A percentile compares a stretch with the other conserved stretches of the same genome.
These are phyloP conservation scores for Phytophthora idaei DNA, from an alignment of 352 stramenopile species.

Conservation along the genomic window DNA sequence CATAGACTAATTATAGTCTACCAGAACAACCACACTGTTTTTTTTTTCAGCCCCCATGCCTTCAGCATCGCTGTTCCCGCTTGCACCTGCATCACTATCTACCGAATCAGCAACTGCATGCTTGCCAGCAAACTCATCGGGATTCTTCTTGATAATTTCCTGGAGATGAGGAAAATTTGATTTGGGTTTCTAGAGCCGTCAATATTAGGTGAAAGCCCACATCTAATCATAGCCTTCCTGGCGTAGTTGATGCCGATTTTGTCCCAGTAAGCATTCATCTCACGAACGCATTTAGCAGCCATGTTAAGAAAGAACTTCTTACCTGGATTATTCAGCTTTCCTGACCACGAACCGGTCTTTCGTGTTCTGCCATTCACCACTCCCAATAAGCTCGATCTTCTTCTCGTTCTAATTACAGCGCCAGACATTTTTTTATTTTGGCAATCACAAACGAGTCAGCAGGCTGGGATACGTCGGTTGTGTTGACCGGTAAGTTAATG, in stretches of 20 bases:
- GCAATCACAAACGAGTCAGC: constrained; percentile 40
- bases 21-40: no score
- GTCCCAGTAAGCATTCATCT: not conserved
- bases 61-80: no score
- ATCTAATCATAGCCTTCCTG: no score
- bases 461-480: constrained; percentile 32
- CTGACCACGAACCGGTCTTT: constrained; percentile 32
- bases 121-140: not conserved
- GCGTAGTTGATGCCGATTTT: no score
- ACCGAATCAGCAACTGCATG: no score
- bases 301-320: not conserved
- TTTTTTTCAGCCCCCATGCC: no score
- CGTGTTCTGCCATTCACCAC: constrained; percentile 29
- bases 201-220: no score
- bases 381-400: constrained; percentile 38
- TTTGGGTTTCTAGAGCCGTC: no score
- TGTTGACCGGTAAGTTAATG: not conserved
- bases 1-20: not conserved
- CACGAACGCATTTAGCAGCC: not conserved
- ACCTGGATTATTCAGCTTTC: constrained; percentile 21
- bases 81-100: no score
- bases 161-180: no score
- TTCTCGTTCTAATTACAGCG: constrained; percentile 28
- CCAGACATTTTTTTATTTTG: constrained; percentile 39
- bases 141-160: not conserved